Conservation (phyloP, 495 filamentous ascomycete genomes). For the Elasticomyces elasticus region DNA sequence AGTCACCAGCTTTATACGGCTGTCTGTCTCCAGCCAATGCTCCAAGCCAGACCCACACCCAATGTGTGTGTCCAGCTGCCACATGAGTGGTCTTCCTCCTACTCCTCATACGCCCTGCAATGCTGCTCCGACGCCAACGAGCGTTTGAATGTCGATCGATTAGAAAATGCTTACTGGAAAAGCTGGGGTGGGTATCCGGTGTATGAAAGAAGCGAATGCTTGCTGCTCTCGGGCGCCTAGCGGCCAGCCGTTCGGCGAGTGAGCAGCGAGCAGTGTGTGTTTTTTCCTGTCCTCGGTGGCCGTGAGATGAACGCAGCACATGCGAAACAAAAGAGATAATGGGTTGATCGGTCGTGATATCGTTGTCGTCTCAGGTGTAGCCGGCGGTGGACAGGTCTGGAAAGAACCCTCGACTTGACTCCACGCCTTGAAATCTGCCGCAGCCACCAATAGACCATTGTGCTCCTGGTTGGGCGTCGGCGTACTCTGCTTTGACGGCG, state of each 20-base stretch:
- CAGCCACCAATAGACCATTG: conserved; percentile 24
- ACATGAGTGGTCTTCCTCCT: background rate
- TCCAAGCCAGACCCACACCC: background rate
- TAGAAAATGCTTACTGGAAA: background rate
- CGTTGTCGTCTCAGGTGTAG: background rate
- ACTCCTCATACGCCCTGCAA: conserved; percentile 2
- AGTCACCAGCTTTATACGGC: background rate
- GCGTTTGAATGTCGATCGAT: too few relatives aligned
- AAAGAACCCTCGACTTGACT: conserved; percentile 25
- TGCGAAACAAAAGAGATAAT: background rate
- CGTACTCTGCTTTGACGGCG: conserved; percentile 28
- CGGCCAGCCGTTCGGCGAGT: background rate
- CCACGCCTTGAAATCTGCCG: conserved; percentile 29
- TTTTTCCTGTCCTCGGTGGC: background rate
- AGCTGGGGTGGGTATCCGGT: background rate
- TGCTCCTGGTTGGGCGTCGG: conserved; percentile 17
- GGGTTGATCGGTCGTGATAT: background rate
- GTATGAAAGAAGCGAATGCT: background rate
- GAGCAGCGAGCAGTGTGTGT: background rate
- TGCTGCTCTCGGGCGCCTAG: background rate
- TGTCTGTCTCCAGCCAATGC: background rate
- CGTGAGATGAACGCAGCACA: conserved; percentile 4
- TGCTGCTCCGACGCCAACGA: background rate
- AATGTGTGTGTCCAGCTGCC: background rate
- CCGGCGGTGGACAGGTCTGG: conserved; percentile 20